Conservation (phyloP, 1,284 basidiomycete genomes). For the Sanghuangporus baumii region DNA sequence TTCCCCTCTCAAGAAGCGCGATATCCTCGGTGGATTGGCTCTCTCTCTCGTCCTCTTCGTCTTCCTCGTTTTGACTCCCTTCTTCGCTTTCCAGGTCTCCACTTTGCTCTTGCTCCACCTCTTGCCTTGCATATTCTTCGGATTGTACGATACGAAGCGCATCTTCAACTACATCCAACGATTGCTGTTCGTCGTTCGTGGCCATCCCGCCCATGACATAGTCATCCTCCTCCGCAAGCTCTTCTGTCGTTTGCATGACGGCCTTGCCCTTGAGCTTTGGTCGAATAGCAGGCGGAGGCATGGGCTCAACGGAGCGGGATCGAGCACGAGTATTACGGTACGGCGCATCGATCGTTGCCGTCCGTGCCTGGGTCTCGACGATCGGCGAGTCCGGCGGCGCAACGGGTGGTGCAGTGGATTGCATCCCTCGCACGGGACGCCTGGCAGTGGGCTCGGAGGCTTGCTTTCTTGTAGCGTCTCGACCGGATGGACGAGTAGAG, state of each 20-base stretch:
- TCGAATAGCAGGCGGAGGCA: not conserved
- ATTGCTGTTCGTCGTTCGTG: slow-evolving; percentile 5
- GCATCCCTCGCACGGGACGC: no score
- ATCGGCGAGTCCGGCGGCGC: no score
- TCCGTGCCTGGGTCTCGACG: not conserved
- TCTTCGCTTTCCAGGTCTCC: not conserved
- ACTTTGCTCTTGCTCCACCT: slow-evolving; percentile 1
- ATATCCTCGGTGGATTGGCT: not conserved
- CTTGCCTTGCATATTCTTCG: not conserved
- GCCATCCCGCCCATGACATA: not conserved
- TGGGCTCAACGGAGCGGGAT: slow-evolving; percentile 10
- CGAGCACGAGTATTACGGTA: slow-evolving; percentile 12
- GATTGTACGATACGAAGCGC: not conserved
- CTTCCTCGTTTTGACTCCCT: slow-evolving; percentile 1
- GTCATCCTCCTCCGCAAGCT: not conserved
- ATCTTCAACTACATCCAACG: slow-evolving; percentile 10
- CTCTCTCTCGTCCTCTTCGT: not conserved
- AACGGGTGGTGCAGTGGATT: no score
- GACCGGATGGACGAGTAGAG: no score
- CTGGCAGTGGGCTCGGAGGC: no score
- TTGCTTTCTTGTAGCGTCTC: no score
- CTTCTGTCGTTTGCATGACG: not conserved
- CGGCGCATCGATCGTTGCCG: not conserved
- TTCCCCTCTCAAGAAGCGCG: not conserved
- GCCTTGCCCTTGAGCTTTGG: not conserved